These are phyloP conservation scores for Corymbia calophylla DNA, from an alignment of 441 rosid genomes.

Conservation along the genomic window DNA sequence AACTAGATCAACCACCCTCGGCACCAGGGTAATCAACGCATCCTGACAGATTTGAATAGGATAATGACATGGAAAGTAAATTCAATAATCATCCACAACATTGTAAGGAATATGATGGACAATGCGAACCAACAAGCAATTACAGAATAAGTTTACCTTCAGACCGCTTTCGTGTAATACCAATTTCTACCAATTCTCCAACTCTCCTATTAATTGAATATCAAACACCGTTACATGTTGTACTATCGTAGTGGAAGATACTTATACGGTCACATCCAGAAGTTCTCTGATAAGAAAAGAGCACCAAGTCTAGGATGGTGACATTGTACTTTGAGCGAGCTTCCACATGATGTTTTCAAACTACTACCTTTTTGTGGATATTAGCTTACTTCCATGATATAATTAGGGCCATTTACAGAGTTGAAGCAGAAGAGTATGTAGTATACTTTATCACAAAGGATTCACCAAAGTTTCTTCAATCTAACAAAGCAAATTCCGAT, in stretches of 20 bases:
- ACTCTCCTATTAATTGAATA: neutral
- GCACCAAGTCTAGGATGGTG: neutral
- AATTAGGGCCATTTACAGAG: neutral
- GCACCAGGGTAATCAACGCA: constrained; percentile 56
- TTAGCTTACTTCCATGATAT: neutral
- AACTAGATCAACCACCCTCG: constrained; percentile 65
- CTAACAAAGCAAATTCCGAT: neutral
- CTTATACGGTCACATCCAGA: neutral
- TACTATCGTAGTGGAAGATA: neutral
- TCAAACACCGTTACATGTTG: neutral
- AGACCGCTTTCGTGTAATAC: neutral
- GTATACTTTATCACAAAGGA: neutral
- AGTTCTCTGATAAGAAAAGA: neutral
- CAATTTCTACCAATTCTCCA: neutral
- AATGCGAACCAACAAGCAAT: neutral
- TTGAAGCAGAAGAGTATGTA: neutral
- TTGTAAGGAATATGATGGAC: neutral
- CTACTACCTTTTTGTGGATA: neutral
- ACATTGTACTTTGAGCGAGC: neutral
- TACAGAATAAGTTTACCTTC: neutral
- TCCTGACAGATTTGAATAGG: constrained; percentile 31
- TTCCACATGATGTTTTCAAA: neutral
- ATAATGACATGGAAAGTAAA: neutral
- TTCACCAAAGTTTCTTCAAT: neutral
- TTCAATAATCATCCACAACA: neutral